Evolutionary conservation across 371 early-diverging fungal species (phyloP), one percentile per base, ranked within the genome.

Genomic region (Mucor piriformis): DNA sequence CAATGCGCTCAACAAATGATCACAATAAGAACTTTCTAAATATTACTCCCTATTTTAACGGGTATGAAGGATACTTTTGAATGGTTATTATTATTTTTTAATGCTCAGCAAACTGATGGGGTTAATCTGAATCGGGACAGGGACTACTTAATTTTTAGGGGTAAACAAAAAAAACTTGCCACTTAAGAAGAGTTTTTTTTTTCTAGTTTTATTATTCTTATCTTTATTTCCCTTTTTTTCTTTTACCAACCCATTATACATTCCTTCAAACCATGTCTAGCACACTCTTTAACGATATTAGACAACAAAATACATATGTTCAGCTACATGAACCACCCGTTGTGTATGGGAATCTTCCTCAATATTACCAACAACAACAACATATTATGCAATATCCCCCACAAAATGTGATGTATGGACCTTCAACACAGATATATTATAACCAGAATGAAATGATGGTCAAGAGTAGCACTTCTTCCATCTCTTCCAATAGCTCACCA

Each of bases 91-190:
- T 37, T 16, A n/a, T n/a, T 52, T 18, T 33, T 50, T 50, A 33
- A 50, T 50, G 50, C 50, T 34, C 50, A 50, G 50, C 50, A 18
- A 38, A 42, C 42, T 42, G 42, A 42, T 18, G 42, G 42, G 42
- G 42, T 42, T 37, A 37, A n/a, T 24, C 34, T 24, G 37, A 37
- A 52, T 52, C 52, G 52, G 52, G 52, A 37, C 52, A 42, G 52
- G 52, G 52, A 52, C 52, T 37, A 37, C 37, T 52, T 24, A 52
- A 34, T 52, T 52, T 52, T 37, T 27, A 25, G 23, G 25, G 38
- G 38, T 12, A 23, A 52, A 52, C 16, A 50, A 52, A 52, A 38
- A 51, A 24, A 42, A 38, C 32, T 33, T 34, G 51, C n/a, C 37
- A 37, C n/a, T 3, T 37, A 37, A 37, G n/a, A 7, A 16, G 24